phyloP scores from a whole-genome alignment of 768 basidiomycete species.

The Rhizopogon vesiculosus region DNA sequence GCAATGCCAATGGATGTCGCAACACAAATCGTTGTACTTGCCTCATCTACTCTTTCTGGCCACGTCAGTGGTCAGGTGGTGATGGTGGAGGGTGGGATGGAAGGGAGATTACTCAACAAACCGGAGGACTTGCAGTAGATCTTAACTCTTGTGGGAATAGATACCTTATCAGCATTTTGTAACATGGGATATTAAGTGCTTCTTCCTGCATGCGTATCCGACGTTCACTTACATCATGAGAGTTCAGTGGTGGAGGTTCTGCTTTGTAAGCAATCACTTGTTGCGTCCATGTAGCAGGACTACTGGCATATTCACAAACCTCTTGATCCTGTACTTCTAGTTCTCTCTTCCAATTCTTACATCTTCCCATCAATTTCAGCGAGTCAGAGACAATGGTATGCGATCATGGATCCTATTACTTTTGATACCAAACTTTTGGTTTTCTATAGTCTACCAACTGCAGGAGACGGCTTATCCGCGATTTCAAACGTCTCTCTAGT shows the following conservation, averaged over 20 bases:
- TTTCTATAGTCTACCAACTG: slow-evolving; percentile 80
- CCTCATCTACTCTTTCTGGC: slow-evolving; percentile 59
- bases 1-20: slow-evolving; percentile 62
- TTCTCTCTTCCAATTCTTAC: background rate
- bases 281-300: background rate
- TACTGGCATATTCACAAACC: background rate
- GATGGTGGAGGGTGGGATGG: slow-evolving; percentile 78
- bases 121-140: slow-evolving; percentile 27
- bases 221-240: background rate
- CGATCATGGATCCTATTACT: background rate
- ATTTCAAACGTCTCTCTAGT: slow-evolving; percentile 92
- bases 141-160: too few relatives aligned
- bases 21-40: slow-evolving; percentile 54
- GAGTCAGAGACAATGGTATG: background rate
- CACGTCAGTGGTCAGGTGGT: slow-evolving; percentile 68
- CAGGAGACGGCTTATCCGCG: slow-evolving; percentile 91
- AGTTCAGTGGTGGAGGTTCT: background rate
- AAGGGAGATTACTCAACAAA: slow-evolving; percentile 53
- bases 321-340: slow-evolving; percentile 11
- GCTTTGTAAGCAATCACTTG: background rate
- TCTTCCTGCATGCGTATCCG: background rate
- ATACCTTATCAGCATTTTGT: background rate
- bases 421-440: background rate
- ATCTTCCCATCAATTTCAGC: background rate
- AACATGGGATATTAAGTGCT: background rate